phyloP scores from a whole-genome alignment of 1,284 basidiomycete genomes.

The Kwoniella shivajii region DNA sequence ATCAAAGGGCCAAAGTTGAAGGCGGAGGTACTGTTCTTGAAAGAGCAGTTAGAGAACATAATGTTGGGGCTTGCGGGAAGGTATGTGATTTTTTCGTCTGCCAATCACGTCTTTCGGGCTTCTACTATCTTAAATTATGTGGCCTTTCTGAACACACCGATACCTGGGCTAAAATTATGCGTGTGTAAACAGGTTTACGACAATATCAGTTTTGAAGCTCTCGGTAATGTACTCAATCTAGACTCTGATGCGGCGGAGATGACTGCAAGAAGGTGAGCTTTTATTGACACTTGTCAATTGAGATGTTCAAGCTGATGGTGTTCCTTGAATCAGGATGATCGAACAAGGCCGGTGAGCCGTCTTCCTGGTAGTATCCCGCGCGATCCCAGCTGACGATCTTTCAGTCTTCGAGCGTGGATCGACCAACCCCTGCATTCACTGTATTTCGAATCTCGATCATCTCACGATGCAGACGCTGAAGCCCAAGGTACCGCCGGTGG shows the following conservation, averaged over 20 bases:
- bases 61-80: conserved; percentile 89
- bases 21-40: conserved; percentile 89
- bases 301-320: too few relatives aligned
- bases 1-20: conserved; percentile 86
- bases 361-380: background rate
- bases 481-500: conserved; percentile 90
- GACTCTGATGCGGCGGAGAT: conserved; percentile 86
- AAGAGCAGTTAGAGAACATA: conserved; percentile 97
- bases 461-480: conserved; percentile 66
- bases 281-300: too few relatives aligned
- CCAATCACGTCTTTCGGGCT: too few relatives aligned
- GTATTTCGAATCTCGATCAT: conserved; percentile 75
- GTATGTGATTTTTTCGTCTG: too few relatives aligned
- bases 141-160: background rate
- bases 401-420: conserved; percentile 75
- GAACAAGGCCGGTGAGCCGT: conserved; percentile 73
- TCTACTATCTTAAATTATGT: background rate
- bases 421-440: conserved; percentile 92
- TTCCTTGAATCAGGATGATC: conserved; percentile 88
- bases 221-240: conserved; percentile 81
- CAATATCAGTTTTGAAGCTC: conserved; percentile 86
- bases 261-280: conserved; percentile 73
- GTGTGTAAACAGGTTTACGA: conserved; percentile 75
- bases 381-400: background rate
- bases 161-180: too few relatives aligned